Evolutionary conservation across 352 stramenopile genomes (phyloP), one percentile per base, ranked within the genome.

Genomic region (Plasmopara viticola): DNA sequence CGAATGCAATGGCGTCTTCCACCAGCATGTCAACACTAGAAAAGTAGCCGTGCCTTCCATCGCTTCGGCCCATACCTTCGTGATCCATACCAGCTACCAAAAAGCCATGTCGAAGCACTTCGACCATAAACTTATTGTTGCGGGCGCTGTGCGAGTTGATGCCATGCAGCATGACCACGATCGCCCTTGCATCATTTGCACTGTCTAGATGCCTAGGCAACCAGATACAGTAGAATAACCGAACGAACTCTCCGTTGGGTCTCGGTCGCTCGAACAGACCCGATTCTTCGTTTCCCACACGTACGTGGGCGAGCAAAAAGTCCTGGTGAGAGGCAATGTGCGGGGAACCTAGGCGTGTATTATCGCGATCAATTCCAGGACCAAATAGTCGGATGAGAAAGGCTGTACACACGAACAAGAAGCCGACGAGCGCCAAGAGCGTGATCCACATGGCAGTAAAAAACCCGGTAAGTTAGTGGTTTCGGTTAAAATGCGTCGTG

Each of bases 121-220:
- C 70, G 38, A 83, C 62, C 68, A 86, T 87, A 62, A 90, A 87
- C 45, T 59, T 72, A 34, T 78, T 85, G 66, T 84, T 86, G 42
- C 81, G 72, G n/a, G 71, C 78, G 51, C 78, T 89, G 62, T 92
- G 81, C 38, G 77, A 85, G 51, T 88, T 92, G 37, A 92, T 56
- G 39, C 81, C 78, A 39, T 92, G 81, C 29, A 92, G 53, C 39
- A 86, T 72, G 15, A 90, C 62, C n/a, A 92, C 68, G 6, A 92
- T 67, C 8, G 71, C 78, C 31, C 66, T 72, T 2, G 62, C 64
- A 13, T 69, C 66, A 1, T 44, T 17, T 2, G 60, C 44, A 33
- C 64, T 64, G 14, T 63, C 53, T n/a, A 79, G 39, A n/a, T 70
- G 55, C 35, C 58, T 73, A 10, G 78, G 78, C 45, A 80, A 47